Base-by-base conservation (phyloP, 2,329 filamentous ascomycete genomes). In the Torrubiella hemipterigena region DNA sequence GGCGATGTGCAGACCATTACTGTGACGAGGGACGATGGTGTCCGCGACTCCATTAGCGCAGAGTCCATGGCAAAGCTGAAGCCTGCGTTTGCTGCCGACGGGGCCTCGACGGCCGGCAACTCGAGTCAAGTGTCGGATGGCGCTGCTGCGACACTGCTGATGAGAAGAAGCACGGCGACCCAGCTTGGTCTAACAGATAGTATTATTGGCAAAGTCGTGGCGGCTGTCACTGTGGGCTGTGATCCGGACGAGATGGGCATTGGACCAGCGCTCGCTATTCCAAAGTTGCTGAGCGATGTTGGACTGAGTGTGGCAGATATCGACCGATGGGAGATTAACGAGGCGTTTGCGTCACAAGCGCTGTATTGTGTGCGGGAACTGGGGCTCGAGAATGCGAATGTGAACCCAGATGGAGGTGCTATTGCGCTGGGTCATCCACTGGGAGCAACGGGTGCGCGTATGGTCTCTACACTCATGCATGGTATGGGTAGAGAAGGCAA, bases 361-460 rank as follows among this genome's bases (percentile, higher is more conserved):
- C 55, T 80, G 5, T 68, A 93, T 58, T 87, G 80, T 45, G 59
- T 89, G 27, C 63, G 84, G 37, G 69, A 74, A 46, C 50, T 91
- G 9, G 80, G 77, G 0, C 59, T 89, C 14, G 76, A 76, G 52
- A 51, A 59, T 46, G 72, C 48, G 42, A 78, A 71, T 56, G 81
- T 95, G 13, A 96, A 96, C 58, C 85, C 85, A 1, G 86, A 93
- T 46, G 89, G 89, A 38, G 87, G 89, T 19, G 89, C 87, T 3
- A 94, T 95, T 54, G 87, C 89, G n/a, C 60, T 95, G 16, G 89
- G 89, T 2, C 89, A 95, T 54, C 87, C 87, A 6, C 67, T 95
- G 2, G 87, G 89, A 28, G 87, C 86, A 19, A 95, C 87, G 5
- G 85, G 84, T 20, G 84, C 81, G 18, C 67, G 87, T 42, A 80